These are phyloP conservation scores for Botryobasidium botryosum DNA, from an alignment of 768 basidiomycete genomes.

Conservation along the genomic window DNA sequence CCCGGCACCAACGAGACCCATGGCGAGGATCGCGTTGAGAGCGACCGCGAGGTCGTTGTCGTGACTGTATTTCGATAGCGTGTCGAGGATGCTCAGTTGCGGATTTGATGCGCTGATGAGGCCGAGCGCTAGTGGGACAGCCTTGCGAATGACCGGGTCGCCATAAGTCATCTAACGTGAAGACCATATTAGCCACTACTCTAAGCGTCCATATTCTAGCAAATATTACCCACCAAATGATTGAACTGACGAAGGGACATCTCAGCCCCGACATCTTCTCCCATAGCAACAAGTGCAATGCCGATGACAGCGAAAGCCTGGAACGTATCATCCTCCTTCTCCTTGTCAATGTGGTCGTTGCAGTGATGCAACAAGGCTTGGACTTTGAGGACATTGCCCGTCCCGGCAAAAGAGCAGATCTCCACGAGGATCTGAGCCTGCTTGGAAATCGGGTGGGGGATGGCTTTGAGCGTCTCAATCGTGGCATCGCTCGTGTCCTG, in stretches of 20 bases:
- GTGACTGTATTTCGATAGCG: slow-evolving; percentile 95
- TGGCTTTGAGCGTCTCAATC: slow-evolving; percentile 80
- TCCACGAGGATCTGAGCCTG: slow-evolving; percentile 86
- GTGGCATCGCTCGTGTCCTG: slow-evolving; percentile 92
- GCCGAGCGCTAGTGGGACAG: slow-evolving; percentile 87
- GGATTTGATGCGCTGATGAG: slow-evolving; percentile 93
- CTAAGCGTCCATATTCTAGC: neutral
- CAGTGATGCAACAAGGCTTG: slow-evolving; percentile 88
- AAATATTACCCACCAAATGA: slow-evolving; percentile 51
- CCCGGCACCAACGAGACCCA: slow-evolving; percentile 96
- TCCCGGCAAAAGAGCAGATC: slow-evolving; percentile 86
- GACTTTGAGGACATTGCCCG: slow-evolving; percentile 85
- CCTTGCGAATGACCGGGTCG: slow-evolving; percentile 78
- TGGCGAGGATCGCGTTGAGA: slow-evolving; percentile 92
- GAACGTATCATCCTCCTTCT: slow-evolving; percentile 55
- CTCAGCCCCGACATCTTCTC: slow-evolving; percentile 92
- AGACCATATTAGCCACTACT: slow-evolving; percentile 12
- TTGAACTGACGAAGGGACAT: slow-evolving; percentile 98
- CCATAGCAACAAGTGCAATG: slow-evolving; percentile 91
- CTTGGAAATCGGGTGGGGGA: slow-evolving; percentile 81
- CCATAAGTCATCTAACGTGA: slow-evolving; percentile 89
- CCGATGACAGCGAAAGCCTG: slow-evolving; percentile 88
- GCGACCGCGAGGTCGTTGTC: slow-evolving; percentile 96
- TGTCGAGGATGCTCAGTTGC: slow-evolving; percentile 84
- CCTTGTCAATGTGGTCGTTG: slow-evolving; percentile 68